Base-by-base conservation (phyloP, 1,139 yeast genomes). In the Pichia inconspicua region DNA sequence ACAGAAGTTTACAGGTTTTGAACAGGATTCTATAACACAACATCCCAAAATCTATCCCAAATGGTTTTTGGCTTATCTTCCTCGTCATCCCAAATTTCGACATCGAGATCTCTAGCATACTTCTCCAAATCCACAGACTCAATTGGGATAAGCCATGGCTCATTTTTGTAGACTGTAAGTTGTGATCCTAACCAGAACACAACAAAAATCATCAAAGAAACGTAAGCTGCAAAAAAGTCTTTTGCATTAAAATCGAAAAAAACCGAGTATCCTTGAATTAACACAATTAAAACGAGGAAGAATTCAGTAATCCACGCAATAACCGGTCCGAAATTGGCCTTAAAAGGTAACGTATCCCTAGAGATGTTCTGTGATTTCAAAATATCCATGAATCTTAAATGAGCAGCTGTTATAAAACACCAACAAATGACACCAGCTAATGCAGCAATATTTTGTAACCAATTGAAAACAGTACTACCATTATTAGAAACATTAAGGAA, bases 401-500 rank as follows among this genome's bases (percentile, higher is more conserved):
- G 90, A 40, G 85, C 73, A 46, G 75, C 65, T 8, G 82, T 73
- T 52, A 84, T 83, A 66, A 80, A 76, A 48, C 82, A 75, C 92
- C 92, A 84, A 9, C 86, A 75, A 55, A 83, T 79, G 58, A 83
- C 72, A 45, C 90, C 90, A 6, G 89, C 81, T 43, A 84, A 83
- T 25, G 88, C 85, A 35, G 88, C 77, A 56, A 90, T 81, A 66
- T 86, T 87, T 57, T 88, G 75, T 55, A 90, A 76, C 90, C 96
- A 90, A 57, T 75, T 69, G 70, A 89, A 90, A 10, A 89, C 97
- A 15, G 75, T 71, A 32, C 71, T 69, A 46, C 95, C 94, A 48
- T 71, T 66, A 14, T 65, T 63, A 34, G 84, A 75, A 51, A 79
- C 72, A 39, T 82, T 86, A 72, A 90, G 73, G 64, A 79, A 83